Percentiles rank a stretch among this genome's conserved stretches.
Evolutionary conservation across 306 rosid species (phyloP).

Genomic region (Cucumis hystrix): DNA sequence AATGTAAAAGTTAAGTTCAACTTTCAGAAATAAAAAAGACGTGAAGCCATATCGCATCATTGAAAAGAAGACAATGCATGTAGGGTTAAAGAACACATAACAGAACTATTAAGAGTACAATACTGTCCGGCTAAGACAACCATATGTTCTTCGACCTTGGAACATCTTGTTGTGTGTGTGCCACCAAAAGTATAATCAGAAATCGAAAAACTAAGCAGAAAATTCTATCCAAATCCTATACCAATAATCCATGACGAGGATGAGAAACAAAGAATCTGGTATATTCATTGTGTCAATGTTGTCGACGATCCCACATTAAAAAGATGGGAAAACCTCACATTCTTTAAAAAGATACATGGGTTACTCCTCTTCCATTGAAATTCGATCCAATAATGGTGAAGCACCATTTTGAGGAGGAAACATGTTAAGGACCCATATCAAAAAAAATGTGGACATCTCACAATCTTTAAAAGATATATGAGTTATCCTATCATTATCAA

Average conservation of each 20-base stretch:
- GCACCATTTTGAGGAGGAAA: too few relatives aligned
- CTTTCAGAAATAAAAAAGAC: background rate
- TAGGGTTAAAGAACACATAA: background rate
- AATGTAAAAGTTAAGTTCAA: background rate
- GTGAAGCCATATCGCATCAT: background rate
- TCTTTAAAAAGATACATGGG: too few relatives aligned
- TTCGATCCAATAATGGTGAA: too few relatives aligned
- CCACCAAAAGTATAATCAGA: background rate
- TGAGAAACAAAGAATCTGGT: background rate
- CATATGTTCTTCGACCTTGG: background rate
- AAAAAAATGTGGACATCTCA: too few relatives aligned
- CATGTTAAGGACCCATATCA: too few relatives aligned
- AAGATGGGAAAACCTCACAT: too few relatives aligned
- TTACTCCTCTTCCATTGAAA: too few relatives aligned
- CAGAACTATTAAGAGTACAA: background rate
- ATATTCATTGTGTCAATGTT: background rate
- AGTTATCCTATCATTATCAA: too few relatives aligned
- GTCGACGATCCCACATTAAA: too few relatives aligned
- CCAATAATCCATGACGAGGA: background rate
- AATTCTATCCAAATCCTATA: background rate
- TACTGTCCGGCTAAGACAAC: background rate
- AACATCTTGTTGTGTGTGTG: background rate
- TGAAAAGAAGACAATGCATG: background rate
- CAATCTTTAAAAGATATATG: too few relatives aligned
- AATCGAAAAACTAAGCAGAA: background rate